These are phyloP conservation scores for Lophiostoma macrostomum DNA, from an alignment of 495 filamentous ascomycete genomes.

Conservation along the genomic window DNA sequence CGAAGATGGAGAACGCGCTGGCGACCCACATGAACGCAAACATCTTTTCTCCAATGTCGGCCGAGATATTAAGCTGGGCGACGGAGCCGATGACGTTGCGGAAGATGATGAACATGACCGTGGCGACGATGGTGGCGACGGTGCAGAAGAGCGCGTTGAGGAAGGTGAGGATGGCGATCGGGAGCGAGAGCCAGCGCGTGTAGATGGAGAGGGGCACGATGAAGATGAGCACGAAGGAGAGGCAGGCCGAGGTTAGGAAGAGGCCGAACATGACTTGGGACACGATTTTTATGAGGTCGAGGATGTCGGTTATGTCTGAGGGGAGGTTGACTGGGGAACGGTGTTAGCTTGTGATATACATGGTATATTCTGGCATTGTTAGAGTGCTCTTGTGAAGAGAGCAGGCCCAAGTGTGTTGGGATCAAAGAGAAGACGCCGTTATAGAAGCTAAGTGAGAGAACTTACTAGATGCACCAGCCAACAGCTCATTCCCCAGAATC, in stretches of 20 bases:
- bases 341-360: too few species aligned
- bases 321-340: constrained; percentile 66
- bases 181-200: constrained; percentile 53
- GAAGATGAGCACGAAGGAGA: constrained; percentile 68
- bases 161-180: constrained; percentile 59
- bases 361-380: too few species aligned
- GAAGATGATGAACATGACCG: constrained; percentile 77
- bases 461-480: constrained; percentile 75
- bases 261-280: constrained; percentile 89
- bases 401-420: too few species aligned
- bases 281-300: constrained; percentile 71
- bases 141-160: constrained; percentile 62
- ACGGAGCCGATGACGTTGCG: constrained; percentile 62
- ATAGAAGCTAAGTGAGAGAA: constrained; percentile 23
- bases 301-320: constrained; percentile 62
- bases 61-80: constrained; percentile 69
- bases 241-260: constrained; percentile 66
- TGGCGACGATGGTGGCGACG: constrained; percentile 69
- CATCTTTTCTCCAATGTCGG: constrained; percentile 69
- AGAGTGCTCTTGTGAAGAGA: too few species aligned
- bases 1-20: constrained; percentile 59
- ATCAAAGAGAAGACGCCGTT: too few species aligned
- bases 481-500: constrained; percentile 71
- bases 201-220: constrained; percentile 56
- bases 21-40: constrained; percentile 89